A percentile compares a stretch with the other conserved stretches of the same genome.
phyloP scores from a whole-genome alignment of 495 filamentous ascomycete species.

The Podospora australis region DNA sequence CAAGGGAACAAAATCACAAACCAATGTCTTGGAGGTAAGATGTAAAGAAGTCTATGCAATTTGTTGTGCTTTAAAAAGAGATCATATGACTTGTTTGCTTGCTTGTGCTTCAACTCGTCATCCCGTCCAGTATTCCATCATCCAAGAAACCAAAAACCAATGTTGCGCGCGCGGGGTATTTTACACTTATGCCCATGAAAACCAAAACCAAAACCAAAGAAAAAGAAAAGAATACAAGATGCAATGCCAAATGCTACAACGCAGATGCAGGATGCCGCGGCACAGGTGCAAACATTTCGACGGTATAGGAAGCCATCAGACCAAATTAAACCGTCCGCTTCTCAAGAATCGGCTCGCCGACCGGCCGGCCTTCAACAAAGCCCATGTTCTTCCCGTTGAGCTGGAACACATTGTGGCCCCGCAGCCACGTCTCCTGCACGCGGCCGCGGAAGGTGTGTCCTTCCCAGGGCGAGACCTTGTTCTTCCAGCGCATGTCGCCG shows the following conservation, averaged over 20 bases:
- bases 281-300: background rate
- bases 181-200: background rate
- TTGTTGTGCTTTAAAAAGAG: no score
- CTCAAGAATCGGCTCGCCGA: conserved; percentile 40
- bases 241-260: conserved; percentile 1
- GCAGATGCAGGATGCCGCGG: background rate
- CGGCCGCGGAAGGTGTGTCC: conserved; percentile 71
- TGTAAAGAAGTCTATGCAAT: no score
- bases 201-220: background rate
- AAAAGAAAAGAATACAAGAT: conserved; percentile 1
- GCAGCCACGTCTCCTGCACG: conserved; percentile 85
- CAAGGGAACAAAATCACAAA: no score
- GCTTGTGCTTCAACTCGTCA: no score
- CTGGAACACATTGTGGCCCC: conserved; percentile 70
- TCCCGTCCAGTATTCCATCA: background rate
- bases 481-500: conserved; percentile 80
- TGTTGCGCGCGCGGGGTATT: background rate
- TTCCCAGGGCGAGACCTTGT: conserved; percentile 92
- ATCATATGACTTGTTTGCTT: no score
- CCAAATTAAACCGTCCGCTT: conserved; percentile 23
- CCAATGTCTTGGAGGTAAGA: no score
- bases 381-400: conserved; percentile 33
- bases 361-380: conserved; percentile 32
- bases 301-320: background rate
- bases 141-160: background rate